phyloP scores from a whole-genome alignment of 768 basidiomycete species.

The Tephrocybe sp. region DNA sequence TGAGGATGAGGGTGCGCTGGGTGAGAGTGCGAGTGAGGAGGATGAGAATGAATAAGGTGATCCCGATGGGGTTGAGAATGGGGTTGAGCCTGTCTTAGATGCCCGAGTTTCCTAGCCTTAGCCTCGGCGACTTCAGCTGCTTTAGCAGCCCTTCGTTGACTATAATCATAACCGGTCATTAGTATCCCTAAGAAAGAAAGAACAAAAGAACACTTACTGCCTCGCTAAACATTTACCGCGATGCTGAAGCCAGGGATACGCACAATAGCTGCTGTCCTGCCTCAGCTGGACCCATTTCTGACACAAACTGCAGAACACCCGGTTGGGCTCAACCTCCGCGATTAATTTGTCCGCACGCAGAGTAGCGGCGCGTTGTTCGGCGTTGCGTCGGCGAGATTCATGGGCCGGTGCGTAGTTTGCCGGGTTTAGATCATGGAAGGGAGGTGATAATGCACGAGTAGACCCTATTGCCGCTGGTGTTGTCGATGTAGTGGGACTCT shows the following conservation, averaged over 20 bases:
- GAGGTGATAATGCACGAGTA: conserved; percentile 1
- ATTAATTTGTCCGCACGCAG: conserved; percentile 67
- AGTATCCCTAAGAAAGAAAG: conserved; percentile 6
- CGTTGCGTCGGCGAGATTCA: conserved; percentile 72
- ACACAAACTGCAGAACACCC: conserved; percentile 75
- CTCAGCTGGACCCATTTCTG: conserved; percentile 82
- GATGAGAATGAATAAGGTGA: too few relatives aligned
- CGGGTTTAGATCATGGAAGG: conserved; percentile 61
- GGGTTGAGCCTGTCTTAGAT: not conserved
- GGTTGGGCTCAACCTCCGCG: conserved; percentile 68
- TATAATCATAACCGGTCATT: conserved; percentile 24
- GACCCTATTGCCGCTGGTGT: not conserved
- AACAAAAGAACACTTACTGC: conserved; percentile 46
- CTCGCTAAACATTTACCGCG: conserved; percentile 73
- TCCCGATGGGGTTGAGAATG: not conserved
- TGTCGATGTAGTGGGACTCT: not conserved
- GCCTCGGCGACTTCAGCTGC: conserved; percentile 51
- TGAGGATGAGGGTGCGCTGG: not conserved
- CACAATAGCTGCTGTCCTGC: conserved; percentile 77
- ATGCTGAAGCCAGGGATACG: conserved; percentile 83
- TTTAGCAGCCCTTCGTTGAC: conserved; percentile 58
- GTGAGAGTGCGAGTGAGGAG: not conserved
- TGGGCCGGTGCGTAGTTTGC: conserved; percentile 55
- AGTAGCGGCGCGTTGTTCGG: conserved; percentile 75
- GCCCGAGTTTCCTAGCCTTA: conserved; percentile 30